Base-by-base conservation (phyloP, 192 early-diverging fungal genomes). In the Dissophora globulifera region DNA sequence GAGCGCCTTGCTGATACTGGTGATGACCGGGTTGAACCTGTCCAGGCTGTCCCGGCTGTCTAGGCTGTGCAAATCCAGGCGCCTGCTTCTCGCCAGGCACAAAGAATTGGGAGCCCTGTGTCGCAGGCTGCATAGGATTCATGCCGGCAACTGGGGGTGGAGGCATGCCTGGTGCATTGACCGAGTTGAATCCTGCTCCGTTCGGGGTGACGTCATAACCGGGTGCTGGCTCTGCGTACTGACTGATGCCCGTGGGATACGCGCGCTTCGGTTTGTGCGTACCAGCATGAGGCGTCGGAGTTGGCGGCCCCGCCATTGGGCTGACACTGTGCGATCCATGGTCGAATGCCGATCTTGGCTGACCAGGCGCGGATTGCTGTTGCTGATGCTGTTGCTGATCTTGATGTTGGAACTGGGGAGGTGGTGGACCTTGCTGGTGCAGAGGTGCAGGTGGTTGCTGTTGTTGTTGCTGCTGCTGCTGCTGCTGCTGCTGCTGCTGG, bases 171-270 rank as follows among this genome's bases (percentile, higher is more conserved):
- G 76, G 50, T 6, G 35, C 31, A 13, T 40, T 13, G 33, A 74
- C 53, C 46, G 80, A 48, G 49, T 64, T 69, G 42, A 64, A 82
- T 15, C 63, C 53, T 19, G 58, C 53, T 51, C 63, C 71, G 33
- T 70, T 64, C 12, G 72, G 74, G n/a, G 55, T 55, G 43, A 61
- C 47, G 41, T 64, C 69, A 26, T 78, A 78, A 1, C 58, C 17
- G 13, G 60, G 31, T 15, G 57, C 26, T 11, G 75, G 49, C 19
- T 83, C 83, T 19, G 65, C 45, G 40, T 83, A 87, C 0, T 80
- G 59, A 32, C 80, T 65, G 29, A 82, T 85, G 43, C 84, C 79
- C 4, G 83, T 70, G 17, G 85, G 85, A 64, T 87, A 87, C 69
- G 82, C 68, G 48, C 85, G 58, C 66, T 87, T 87, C 23, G 76